Base-by-base conservation (phyloP, 148 eudicot genomes). In the Chenopodium album region DNA sequence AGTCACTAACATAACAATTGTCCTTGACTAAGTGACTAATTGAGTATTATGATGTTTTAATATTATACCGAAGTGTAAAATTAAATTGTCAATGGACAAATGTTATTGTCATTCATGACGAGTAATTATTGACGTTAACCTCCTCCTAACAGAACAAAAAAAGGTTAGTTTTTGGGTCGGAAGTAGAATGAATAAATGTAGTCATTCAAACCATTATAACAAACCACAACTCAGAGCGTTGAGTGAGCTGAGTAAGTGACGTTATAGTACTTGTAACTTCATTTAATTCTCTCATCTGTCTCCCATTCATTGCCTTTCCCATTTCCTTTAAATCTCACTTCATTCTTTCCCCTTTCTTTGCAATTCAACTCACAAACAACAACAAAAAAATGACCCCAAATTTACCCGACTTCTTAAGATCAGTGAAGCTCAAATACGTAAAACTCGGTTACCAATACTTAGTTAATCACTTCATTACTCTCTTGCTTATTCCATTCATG, bases 201-300 rank as follows among this genome's bases (percentile, higher is more conserved):
- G n/a, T 13, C 37, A 37, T 11, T 77, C 32, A 62, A 62, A 62
- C 48, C 22, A 63, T 59, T 4, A 31, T 52, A 76, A 76, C 76
- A 75, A 78, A 9, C 7, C 48, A 71, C 71, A 72, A 80, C 5
- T 23, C 13, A 64, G 70, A 22, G 76, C 75, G 77, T 71, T 72
- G 71, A 56, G 76, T 71, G 82, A 79, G 26, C 26, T 26, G 26
- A 26, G 26, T 26, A 26, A 26, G 26, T 26, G 26, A 26, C 26
- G 69, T 0, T 37, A 37, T 37, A 41, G 5, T 41, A 41, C 44
- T 79, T 71, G 67, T 50, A 41, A 62, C 44, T 80, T 80, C 82
- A 72, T 80, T 80, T 13, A 80, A 41, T 72, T 80, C 62, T 32
- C 56, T 74, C 83, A 80, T 52, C 83, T 48, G 64, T 80, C 78